phyloP scores from a whole-genome alignment of 2,329 filamentous ascomycete genomes.

The Exophiala oligosperma region DNA sequence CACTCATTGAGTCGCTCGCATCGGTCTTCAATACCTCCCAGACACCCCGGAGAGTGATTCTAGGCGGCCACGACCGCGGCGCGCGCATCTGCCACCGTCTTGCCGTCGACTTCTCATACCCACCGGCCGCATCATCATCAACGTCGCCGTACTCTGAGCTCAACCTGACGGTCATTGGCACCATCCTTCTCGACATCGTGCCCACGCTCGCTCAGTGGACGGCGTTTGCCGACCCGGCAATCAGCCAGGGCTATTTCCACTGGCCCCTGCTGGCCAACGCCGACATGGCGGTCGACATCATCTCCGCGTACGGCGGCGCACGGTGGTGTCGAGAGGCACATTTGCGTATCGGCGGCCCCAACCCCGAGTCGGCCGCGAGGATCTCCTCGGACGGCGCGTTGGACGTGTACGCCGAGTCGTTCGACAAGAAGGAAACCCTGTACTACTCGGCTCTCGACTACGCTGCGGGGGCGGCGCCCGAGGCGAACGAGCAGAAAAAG shows the following conservation, averaged over 20 bases:
- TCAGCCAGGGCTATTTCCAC: conserved; percentile 47
- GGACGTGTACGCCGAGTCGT: conserved; percentile 46
- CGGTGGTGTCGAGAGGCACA: conserved; percentile 40
- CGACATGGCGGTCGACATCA: conserved; percentile 44
- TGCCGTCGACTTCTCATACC: conserved; percentile 41
- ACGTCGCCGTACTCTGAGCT: conserved; percentile 5
- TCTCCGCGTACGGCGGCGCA: conserved; percentile 44
- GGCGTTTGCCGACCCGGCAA: conserved; percentile 39
- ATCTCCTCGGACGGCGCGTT: conserved; percentile 38
- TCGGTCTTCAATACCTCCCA: conserved; percentile 34
- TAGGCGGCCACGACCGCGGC: conserved; percentile 53
- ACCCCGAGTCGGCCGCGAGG: conserved; percentile 18
- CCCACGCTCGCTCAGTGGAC: conserved; percentile 50
- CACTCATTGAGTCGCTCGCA: conserved; percentile 44
- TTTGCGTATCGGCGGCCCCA: conserved; percentile 32
- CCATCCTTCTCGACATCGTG: conserved; percentile 51
- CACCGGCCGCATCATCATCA: neutral
- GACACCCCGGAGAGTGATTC: conserved; percentile 38
- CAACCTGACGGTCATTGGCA: conserved; percentile 41
- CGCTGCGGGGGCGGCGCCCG: conserved; percentile 43
- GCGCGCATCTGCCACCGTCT: conserved; percentile 52
- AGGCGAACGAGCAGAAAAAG: conserved; percentile 44
- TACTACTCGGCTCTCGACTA: conserved; percentile 51
- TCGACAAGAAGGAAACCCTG: conserved; percentile 44
- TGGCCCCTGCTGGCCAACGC: conserved; percentile 54